Base-by-base conservation (phyloP, 768 basidiomycete species). In the Cystobasidium ongulense region DNA sequence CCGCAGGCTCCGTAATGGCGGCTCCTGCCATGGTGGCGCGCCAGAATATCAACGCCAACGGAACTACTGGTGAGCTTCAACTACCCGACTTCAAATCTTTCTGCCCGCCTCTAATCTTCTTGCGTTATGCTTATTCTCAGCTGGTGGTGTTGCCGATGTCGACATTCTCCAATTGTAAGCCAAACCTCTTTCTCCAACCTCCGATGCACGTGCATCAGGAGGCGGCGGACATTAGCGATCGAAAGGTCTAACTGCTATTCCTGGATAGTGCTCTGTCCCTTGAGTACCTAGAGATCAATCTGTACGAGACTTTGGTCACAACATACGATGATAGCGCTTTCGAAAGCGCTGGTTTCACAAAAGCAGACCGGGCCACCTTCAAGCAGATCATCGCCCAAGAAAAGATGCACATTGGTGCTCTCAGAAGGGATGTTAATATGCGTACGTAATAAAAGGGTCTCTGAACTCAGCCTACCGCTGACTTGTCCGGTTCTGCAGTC, bases 361-460 rank as follows among this genome's bases (percentile, higher is more conserved):
- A 31, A 27, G 63, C 70, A 33, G 35, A 64, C 25, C 63, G 53
- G 18, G 53, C 31, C 31, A 50, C 46, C 39, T 70, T 72, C 63
- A 38, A 65, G 38, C 46, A 72, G 70, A 72, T 72, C 68, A 72
- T 72, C n/a, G 23, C n/a, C 18, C 70, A 72, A 38, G 70, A 70
- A 38, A 41, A 46, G 31, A 27, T 10, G 50, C 66, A 70, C 66
- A 70, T 70, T 36, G 57, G 13, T 13, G 57, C 13, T 4, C 25
- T 59, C 13, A 11, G 57, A 59, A 17, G 23, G 57, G 57, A 59
- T 35, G 33, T 59, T 27, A 15, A 59, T 29, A 11, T 15, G 5
- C 11, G 57, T 59, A 15, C 25, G 57, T 59, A 27, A 13, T 13
- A 13, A 46, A n/a, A 13, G 13, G 43, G n/a, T 13, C 7, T 23